Base-by-base conservation (phyloP, 192 early-diverging fungal species). In the Entomortierella lignicola region DNA sequence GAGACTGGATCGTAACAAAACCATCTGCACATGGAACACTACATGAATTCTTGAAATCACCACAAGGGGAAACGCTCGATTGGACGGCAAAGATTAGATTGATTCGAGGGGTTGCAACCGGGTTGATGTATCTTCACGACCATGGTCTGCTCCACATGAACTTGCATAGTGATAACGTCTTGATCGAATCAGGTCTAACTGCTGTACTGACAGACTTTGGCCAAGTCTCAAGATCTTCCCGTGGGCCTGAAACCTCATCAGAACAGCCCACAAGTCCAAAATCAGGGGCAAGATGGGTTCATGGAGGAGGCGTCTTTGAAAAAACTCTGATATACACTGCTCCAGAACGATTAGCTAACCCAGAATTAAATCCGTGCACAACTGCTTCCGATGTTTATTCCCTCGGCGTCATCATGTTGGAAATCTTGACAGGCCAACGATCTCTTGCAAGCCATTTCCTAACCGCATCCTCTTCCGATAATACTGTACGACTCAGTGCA, bases 1-100 rank as follows among this genome's bases (percentile, higher is more conserved):
- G 75, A 51, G 75, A 79, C 48, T 79, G 75, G 75, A 79, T 79
- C 31, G 75, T 79, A 20, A 79, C 75, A 31, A 79, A 79, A 30
- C 75, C 75, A 7, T 69, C 75, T 12, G 75, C 67, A 4, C 68
- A 79, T 41, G 75, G 75, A 37, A 79, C 75, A 20, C 63, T 79
- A 31, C 67, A 79, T 52, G 75, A 79, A 32, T 79, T 58, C 27
- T 48, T 79, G 18, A 79, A 79, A 30, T 60, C 68, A 41, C 75
- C 75, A 1, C 75, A 79, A 20, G 75, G 75, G 32, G 68, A 66
- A 31, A 62, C 75, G 11, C 57, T 79, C 1, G 75, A 79, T 52
- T 79, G 75, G 75, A 79, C 70, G 68, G 75, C 56, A 62, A 79
- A 66, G 51, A 70, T 79, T 55, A 43, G 75, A 54, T 48, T 79